Conservation (phyloP, 2,329 filamentous ascomycete genomes). For the Cercospora zeina region DNA sequence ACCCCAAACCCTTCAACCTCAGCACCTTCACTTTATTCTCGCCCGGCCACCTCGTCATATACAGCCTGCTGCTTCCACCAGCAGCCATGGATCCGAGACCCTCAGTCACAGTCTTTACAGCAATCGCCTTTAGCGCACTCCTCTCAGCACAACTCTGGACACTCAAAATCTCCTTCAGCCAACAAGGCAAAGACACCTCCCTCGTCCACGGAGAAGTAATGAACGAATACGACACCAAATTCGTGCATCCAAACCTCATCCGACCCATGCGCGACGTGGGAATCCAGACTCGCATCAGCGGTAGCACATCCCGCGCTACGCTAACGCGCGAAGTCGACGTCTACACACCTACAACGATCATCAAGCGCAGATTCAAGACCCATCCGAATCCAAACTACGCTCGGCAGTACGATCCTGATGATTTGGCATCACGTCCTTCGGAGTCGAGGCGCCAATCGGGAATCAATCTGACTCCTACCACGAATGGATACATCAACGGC, state of each 20-base stretch:
- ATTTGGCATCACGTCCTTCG: slow-evolving; percentile 28
- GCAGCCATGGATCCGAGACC: slow-evolving; percentile 73
- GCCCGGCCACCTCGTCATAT: slow-evolving; percentile 86
- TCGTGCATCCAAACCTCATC: slow-evolving; percentile 85
- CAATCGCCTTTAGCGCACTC: slow-evolving; percentile 71
- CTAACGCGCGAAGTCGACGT: slow-evolving; percentile 56
- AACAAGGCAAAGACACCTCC: slow-evolving; percentile 79
- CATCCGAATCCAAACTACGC: slow-evolving; percentile 81
- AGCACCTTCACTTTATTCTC: slow-evolving; percentile 88
- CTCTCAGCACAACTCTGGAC: slow-evolving; percentile 75
- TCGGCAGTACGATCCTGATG: slow-evolving; percentile 66
- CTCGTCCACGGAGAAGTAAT: slow-evolving; percentile 90
- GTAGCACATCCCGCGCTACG: slow-evolving; percentile 37
- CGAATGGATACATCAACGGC: slow-evolving; percentile 34
- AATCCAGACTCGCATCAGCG: slow-evolving; percentile 66
- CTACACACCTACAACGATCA: slow-evolving; percentile 61
- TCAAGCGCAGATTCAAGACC: slow-evolving; percentile 75
- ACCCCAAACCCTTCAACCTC: slow-evolving; percentile 80
- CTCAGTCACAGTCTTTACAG: slow-evolving; percentile 81
- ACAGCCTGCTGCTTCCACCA: slow-evolving; percentile 83
- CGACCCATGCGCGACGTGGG: slow-evolving; percentile 75
- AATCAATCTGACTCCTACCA: slow-evolving; percentile 12
- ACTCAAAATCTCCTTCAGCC: slow-evolving; percentile 71
- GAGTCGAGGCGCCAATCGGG: slow-evolving; percentile 30
- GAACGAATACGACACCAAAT: slow-evolving; percentile 95